phyloP scores from a whole-genome alignment of 2,329 filamentous ascomycete species.

The Cercospora beticola region DNA sequence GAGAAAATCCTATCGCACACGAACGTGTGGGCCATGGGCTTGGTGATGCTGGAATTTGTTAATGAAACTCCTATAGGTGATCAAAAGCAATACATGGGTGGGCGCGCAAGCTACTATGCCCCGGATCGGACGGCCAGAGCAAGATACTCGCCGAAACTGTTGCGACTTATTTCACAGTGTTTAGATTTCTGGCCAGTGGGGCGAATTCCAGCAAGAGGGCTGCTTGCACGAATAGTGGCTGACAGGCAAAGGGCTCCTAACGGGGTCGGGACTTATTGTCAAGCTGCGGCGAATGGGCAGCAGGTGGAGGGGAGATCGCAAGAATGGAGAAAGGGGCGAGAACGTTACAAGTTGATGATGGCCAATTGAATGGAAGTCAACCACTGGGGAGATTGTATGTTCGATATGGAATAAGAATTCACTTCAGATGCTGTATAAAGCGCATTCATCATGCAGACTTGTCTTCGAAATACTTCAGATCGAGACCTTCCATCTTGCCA shows the following conservation, averaged over 20 bases:
- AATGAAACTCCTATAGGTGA: not conserved
- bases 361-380: not conserved
- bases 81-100: not conserved
- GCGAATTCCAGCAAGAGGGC: not conserved
- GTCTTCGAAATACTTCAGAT: constrained; percentile 18
- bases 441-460: constrained; percentile 3
- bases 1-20: constrained; percentile 1
- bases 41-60: constrained; percentile 6
- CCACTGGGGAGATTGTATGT: not conserved
- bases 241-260: not conserved
- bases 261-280: not conserved
- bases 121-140: not conserved
- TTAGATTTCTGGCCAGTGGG: not conserved
- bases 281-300: not conserved
- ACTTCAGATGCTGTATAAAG: not conserved
- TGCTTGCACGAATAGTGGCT: not conserved
- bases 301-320: not conserved
- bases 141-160: not conserved
- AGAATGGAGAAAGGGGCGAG: not conserved
- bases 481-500: constrained; percentile 24
- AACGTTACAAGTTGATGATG: constrained; percentile 2
- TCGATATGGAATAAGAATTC: no score
- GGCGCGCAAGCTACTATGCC: not conserved
- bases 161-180: not conserved
- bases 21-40: constrained; percentile 5